A percentile compares a stretch with the other conserved stretches of the same genome.
Evolutionary conservation across 75 land plant species (phyloP).

Genomic region (Sequoiadendron giganteum): DNA sequence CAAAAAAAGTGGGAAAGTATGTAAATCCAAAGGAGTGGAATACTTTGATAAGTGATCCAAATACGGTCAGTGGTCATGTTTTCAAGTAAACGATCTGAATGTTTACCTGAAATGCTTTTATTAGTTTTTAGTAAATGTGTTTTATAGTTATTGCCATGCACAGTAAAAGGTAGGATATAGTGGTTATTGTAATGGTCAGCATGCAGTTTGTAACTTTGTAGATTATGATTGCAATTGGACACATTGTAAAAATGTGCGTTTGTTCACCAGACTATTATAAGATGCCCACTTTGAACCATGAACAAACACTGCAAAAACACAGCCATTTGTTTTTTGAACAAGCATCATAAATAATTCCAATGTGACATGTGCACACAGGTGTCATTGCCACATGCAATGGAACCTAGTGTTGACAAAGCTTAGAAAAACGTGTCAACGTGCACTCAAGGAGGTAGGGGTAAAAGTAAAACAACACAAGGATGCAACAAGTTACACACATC

Average conservation of each 20-base stretch:
- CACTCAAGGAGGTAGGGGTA: too few relatives aligned
- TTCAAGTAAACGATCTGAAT: not conserved
- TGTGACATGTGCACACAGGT: too few relatives aligned
- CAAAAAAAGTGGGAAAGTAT: slow-evolving; percentile 82
- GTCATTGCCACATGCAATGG: too few relatives aligned
- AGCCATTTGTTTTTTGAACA: too few relatives aligned
- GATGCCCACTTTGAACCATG: too few relatives aligned
- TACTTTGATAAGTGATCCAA: slow-evolving; percentile 75
- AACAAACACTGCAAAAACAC: too few relatives aligned
- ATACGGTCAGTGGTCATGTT: slow-evolving; percentile 59
- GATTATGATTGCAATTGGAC: not conserved
- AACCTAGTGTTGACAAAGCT: too few relatives aligned
- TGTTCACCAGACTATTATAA: not conserved
- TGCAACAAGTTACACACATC: too few relatives aligned
- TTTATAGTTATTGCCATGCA: not conserved
- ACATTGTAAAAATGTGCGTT: not conserved
- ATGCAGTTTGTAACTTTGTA: too few relatives aligned
- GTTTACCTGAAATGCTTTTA: not conserved
- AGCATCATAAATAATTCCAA: too few relatives aligned
- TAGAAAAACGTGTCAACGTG: too few relatives aligned
- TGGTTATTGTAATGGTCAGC: not conserved
- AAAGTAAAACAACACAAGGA: too few relatives aligned
- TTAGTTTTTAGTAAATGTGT: not conserved
- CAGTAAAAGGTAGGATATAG: not conserved
- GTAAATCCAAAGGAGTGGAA: slow-evolving; percentile 97